Evolutionary conservation across 495 filamentous ascomycete genomes (phyloP).

Genomic region (Glonium stellatum): DNA sequence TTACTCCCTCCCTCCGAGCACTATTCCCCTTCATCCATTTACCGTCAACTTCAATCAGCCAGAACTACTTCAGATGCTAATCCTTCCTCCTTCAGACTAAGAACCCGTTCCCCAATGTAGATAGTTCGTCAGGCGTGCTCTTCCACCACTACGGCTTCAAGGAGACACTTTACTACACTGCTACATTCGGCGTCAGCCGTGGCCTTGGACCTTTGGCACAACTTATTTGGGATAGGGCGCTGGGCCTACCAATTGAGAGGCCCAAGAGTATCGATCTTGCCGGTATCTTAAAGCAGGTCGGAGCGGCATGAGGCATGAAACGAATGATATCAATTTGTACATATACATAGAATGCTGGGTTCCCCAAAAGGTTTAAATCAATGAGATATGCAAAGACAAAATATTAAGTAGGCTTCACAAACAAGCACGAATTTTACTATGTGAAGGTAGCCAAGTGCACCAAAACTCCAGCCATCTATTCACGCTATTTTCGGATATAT

Average conservation of each 20-base stretch:
- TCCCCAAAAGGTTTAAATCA: not conserved
- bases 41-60: not conserved
- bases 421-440: too few relatives aligned
- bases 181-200: constrained; percentile 89
- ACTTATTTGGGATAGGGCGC: constrained; percentile 89
- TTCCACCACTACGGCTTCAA: constrained; percentile 97
- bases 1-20: not conserved
- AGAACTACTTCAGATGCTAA: constrained; percentile 2
- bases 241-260: constrained; percentile 94
- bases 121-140: constrained; percentile 81
- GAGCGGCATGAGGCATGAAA: not conserved
- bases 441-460: too few relatives aligned
- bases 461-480: not conserved
- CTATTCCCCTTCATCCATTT: too few relatives aligned
- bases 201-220: constrained; percentile 88
- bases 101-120: constrained; percentile 96
- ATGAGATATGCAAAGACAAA: not conserved
- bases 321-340: not conserved
- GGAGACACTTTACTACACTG: constrained; percentile 96
- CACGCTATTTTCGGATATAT: not conserved
- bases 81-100: constrained; percentile 56
- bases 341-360: not conserved
- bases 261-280: constrained; percentile 94
- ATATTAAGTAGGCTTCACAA: not conserved
- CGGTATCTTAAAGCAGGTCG: constrained; percentile 58